These are phyloP conservation scores for Hordeum marinum DNA, from an alignment of 176 grass and related monocot species.

Conservation along the genomic window DNA sequence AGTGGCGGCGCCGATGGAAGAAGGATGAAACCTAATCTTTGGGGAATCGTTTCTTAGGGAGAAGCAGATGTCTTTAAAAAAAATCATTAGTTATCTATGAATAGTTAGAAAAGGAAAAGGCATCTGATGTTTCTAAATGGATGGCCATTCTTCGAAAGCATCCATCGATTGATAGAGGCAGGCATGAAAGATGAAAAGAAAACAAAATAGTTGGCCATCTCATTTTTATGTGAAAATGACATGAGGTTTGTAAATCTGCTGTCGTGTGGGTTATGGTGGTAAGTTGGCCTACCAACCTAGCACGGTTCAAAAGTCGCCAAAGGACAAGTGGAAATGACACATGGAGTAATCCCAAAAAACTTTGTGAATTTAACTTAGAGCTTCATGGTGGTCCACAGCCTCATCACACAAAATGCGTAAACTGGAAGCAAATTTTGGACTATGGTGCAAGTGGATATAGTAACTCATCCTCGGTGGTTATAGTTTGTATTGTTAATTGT, in stretches of 20 bases:
- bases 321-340: not conserved
- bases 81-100: too few relatives aligned
- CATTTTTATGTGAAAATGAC: not conserved
- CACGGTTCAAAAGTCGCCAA: not conserved
- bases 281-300: conserved; percentile 25
- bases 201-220: not conserved
- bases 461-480: not conserved
- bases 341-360: not conserved
- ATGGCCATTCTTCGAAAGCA: not conserved
- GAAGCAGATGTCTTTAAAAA: not conserved
- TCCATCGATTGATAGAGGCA: not conserved
- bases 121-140: not conserved
- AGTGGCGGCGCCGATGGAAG: too few relatives aligned
- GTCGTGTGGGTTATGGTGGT: not conserved
- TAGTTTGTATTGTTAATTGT: not conserved
- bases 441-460: not conserved
- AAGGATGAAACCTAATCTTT: too few relatives aligned
- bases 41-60: not conserved
- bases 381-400: not conserved
- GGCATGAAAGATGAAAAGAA: not conserved
- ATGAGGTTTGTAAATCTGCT: too few relatives aligned
- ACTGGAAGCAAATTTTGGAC: not conserved
- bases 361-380: not conserved
- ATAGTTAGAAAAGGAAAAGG: not conserved
- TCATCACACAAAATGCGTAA: not conserved